These are phyloP conservation scores for Pyrenopolyporus hunteri DNA, from an alignment of 495 filamentous ascomycete species.

Conservation along the genomic window DNA sequence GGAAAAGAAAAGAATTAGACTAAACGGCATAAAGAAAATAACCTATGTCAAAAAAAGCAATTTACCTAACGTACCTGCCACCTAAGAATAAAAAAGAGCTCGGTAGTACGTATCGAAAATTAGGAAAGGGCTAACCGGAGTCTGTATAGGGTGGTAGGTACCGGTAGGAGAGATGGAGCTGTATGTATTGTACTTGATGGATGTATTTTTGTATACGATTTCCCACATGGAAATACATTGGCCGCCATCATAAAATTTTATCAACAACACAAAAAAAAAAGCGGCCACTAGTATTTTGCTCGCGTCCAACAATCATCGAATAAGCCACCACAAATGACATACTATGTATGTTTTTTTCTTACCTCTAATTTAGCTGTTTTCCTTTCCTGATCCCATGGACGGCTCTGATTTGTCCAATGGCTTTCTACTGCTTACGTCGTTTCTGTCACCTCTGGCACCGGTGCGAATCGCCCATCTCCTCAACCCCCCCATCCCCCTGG, in stretches of 20 bases:
- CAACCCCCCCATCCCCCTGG: conserved; percentile 25
- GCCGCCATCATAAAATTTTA: not conserved
- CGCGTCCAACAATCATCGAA: conserved; percentile 17
- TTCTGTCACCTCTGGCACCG: conserved; percentile 1
- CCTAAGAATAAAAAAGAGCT: too few species aligned
- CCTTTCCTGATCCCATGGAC: not conserved
- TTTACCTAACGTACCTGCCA: too few species aligned
- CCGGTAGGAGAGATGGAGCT: too few species aligned
- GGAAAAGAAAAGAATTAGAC: not conserved
- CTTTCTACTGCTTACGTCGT: conserved; percentile 31
- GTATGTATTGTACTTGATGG: too few species aligned
- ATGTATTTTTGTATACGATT: too few species aligned
- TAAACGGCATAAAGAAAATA: not conserved
- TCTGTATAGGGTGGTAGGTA: too few species aligned
- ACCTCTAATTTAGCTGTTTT: conserved; percentile 36
- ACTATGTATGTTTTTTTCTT: conserved; percentile 9
- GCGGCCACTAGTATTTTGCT: conserved; percentile 12
- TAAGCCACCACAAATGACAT: conserved; percentile 18
- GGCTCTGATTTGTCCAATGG: conserved; percentile 28
- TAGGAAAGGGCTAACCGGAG: too few species aligned
- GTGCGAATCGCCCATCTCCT: conserved; percentile 40
- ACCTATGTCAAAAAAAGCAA: not conserved
- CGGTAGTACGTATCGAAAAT: too few species aligned
- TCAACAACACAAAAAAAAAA: conserved; percentile 12
- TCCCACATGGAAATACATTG: not conserved